A percentile compares a stretch with the other conserved stretches of the same genome.
These are phyloP conservation scores for Albizia julibrissin DNA, from an alignment of 306 rosid genomes.

Conservation along the genomic window DNA sequence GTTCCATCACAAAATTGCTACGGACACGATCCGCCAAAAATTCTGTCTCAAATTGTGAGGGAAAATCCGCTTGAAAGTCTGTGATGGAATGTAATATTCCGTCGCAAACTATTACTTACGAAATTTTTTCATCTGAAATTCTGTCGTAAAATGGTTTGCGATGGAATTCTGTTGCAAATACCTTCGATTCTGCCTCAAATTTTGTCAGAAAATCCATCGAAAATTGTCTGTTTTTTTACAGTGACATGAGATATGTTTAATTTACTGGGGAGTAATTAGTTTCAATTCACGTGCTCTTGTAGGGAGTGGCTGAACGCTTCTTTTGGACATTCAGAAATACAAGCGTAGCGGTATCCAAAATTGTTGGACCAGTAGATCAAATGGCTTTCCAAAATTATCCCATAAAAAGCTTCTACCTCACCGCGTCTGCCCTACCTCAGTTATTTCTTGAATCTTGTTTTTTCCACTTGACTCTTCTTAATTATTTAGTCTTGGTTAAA, in stretches of 20 bases:
- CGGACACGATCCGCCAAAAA: too few relatives aligned
- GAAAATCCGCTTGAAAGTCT: too few relatives aligned
- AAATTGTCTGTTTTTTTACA: too few relatives aligned
- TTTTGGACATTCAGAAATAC: constrained; percentile 27
- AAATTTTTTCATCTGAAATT: too few relatives aligned
- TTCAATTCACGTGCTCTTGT: neutral
- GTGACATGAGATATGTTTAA: neutral
- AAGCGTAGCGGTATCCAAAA: constrained; percentile 43
- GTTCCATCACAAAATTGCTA: too few relatives aligned
- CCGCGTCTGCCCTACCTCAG: constrained; percentile 29
- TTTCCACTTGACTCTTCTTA: neutral
- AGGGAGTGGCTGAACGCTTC: constrained; percentile 38
- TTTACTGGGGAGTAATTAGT: neutral
- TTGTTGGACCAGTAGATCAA: constrained; percentile 54
- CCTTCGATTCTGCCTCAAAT: too few relatives aligned
- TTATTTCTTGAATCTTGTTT: constrained; percentile 6
- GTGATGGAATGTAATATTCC: too few relatives aligned
- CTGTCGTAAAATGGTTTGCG: too few relatives aligned
- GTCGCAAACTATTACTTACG: too few relatives aligned
- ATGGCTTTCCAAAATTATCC: constrained; percentile 45
- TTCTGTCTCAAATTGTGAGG: too few relatives aligned
- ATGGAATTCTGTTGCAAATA: too few relatives aligned
- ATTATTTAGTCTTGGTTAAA: neutral
- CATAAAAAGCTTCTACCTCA: constrained; percentile 38
- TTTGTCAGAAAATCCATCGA: too few relatives aligned